Evolutionary conservation across 345 rosid species (phyloP), one percentile per base, ranked within the genome.

Genomic region (Eutrema heterophyllum): DNA sequence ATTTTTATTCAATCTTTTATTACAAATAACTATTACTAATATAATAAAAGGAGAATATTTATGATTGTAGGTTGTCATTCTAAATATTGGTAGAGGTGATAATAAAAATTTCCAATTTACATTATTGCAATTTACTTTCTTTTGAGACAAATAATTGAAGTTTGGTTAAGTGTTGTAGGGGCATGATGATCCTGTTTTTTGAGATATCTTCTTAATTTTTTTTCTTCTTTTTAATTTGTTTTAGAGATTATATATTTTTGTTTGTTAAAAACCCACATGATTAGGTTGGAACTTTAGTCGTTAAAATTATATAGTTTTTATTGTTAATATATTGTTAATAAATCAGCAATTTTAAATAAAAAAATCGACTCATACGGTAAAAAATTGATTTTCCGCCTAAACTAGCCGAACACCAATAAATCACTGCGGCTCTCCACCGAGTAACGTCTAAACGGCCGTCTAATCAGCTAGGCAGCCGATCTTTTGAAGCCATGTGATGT

Each of bases 161-260:
- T 70, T 70, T 45, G 57, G 66, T 45, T 26, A 68, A 70, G 73
- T 55, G 54, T 29, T 70, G 73, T 11, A 57, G 24, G 53, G 45
- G 27, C 10, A 45, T 1, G n/a, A 55, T 56, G 54, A 65, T 44
- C 39, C 39, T 12, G 33, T 11, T 36, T 14, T 67, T 6, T 29
- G 65, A 33, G 53, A 15, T 15, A 44, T 62, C 46, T 39, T 24
- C 10, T 67, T 26, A 18, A n/a, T 14, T 5, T 39, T 38, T 40
- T 52, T 36, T 40, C 38, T 29, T 26, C 9, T 43, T 1, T 61
- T 61, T 3, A 8, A 1, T n/a, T 54, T 40, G 0, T 12, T 4
- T 13, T 40, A 40, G 6, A 60, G 32, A 39, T 29, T 7, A 56
- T 56, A 35, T 57, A 51, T 5, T 11, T 46, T 10, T 36, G 7